Base-by-base conservation (phyloP, 345 rosid genomes). In the Linum usitatissimum region DNA sequence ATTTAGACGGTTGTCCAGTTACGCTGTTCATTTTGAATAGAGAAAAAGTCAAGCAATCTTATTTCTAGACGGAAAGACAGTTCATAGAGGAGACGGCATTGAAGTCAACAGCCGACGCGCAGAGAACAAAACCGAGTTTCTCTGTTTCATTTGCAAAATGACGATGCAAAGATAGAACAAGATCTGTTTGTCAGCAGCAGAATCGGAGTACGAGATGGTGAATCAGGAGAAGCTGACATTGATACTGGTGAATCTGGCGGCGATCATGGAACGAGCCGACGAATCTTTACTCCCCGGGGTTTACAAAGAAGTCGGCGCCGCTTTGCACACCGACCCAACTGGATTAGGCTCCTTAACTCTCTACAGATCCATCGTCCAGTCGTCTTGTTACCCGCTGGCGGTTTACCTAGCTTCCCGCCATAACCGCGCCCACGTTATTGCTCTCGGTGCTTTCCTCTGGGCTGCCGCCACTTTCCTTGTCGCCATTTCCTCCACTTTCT, bases 251-350 rank as follows among this genome's bases (percentile, higher is more conserved):
- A 86, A 92, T 72, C 75, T 92, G 8, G 96, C 95, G 2, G 87
- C 83, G 55, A 86, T 92, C 59, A 84, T 89, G 98, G 91, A 92
- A 77, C 77, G 89, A 73, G 93, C 98, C 4, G 98, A 92, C 59
- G 95, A 92, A 68, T 86, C 96, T 3, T 64, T 92, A 39, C 79
- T 89, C 60, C 96, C 96, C 1, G 91, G 96, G 14, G 98, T 92
- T 19, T 89, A 89, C 77, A 85, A 78, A 73, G 96, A 92, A 66
- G 91, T 92, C n/a, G 96, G 96, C 0, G 90, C 77, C 0, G 96
- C 88, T 64, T 79, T 92, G 0, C 91, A 87, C 71, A 75, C 83
- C 3, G 93, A 87, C 70, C 96, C 95, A 17, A 87, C 95, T 0
- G 91, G 90, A 1, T 75, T 92, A 55, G 98, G 95, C 2, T 83